These are phyloP conservation scores for Cytospora chrysosperma DNA, from an alignment of 2,329 filamentous ascomycete genomes.

Conservation along the genomic window DNA sequence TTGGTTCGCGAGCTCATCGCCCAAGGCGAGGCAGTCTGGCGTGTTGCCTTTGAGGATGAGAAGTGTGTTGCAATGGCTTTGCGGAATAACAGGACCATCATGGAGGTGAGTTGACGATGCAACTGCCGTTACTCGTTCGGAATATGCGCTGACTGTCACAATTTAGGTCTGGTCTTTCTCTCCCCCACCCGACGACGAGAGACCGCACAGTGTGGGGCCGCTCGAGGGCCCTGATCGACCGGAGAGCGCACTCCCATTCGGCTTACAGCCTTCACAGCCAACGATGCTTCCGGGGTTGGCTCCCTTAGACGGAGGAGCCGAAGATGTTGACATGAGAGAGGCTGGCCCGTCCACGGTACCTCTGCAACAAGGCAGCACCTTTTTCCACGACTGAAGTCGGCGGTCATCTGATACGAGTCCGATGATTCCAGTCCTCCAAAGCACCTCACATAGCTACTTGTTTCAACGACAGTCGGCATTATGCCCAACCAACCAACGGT, in stretches of 20 bases:
- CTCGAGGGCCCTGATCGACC: conserved; percentile 49
- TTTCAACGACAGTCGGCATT: conserved; percentile 2
- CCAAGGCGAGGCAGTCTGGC: conserved; percentile 93
- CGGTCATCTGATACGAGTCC: not conserved
- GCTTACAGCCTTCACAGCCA: conserved; percentile 39
- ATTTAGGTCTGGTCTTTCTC: conserved; percentile 90
- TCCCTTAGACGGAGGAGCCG: conserved; percentile 36
- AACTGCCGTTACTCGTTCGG: not conserved
- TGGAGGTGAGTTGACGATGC: conserved; percentile 71
- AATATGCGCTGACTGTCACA: conserved; percentile 31
- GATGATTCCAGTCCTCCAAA: not conserved
- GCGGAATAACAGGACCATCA: conserved; percentile 80
- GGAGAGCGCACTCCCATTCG: conserved; percentile 50
- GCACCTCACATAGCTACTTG: not conserved
- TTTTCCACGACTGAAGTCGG: conserved; percentile 47
- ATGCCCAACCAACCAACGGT: not conserved
- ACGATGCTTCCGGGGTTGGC: conserved; percentile 33
- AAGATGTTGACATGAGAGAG: conserved; percentile 58
- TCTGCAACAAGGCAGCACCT: conserved; percentile 46
- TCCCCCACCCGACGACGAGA: conserved; percentile 70
- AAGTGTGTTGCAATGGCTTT: conserved; percentile 96
- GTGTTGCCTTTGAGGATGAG: conserved; percentile 96
- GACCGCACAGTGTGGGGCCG: conserved; percentile 47
- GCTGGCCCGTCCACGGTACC: conserved; percentile 56
- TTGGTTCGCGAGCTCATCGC: conserved; percentile 88